Conservation (phyloP, 2,329 filamentous ascomycete species). For the Penicillium sumatraense region DNA sequence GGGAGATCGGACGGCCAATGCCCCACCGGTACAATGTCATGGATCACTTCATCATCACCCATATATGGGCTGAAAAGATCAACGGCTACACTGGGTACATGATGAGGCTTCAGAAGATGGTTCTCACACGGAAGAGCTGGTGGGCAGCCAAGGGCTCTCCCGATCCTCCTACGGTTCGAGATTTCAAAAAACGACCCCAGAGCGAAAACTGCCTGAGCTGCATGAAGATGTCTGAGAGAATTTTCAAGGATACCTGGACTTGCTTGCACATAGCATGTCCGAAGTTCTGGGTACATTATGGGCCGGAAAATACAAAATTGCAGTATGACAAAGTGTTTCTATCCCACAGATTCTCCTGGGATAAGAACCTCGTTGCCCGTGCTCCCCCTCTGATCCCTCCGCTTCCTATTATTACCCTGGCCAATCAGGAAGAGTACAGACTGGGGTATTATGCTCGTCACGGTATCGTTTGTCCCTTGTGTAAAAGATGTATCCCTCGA, state of each 20-base stretch:
- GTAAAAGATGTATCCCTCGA: slow-evolving; percentile 65
- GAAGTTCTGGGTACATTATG: slow-evolving; percentile 59
- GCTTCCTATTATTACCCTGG: slow-evolving; percentile 52
- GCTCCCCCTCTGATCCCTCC: slow-evolving; percentile 42
- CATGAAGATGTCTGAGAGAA: slow-evolving; percentile 31
- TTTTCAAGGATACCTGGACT: slow-evolving; percentile 59
- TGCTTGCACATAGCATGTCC: slow-evolving; percentile 60
- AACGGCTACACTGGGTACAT: slow-evolving; percentile 53
- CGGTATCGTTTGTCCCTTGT: slow-evolving; percentile 70
- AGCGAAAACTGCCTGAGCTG: slow-evolving; percentile 49
- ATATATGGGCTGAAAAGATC: slow-evolving; percentile 69
- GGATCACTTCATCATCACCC: slow-evolving; percentile 69
- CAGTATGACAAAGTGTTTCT: slow-evolving; percentile 64
- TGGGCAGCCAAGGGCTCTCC: slow-evolving; percentile 54
- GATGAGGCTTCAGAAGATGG: slow-evolving; percentile 69
- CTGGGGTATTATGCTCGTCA: slow-evolving; percentile 14
- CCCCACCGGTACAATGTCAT: slow-evolving; percentile 68
- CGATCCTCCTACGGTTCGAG: slow-evolving; percentile 36
- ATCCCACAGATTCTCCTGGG: slow-evolving; percentile 46
- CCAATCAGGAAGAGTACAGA: slow-evolving; percentile 50
- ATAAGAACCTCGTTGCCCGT: slow-evolving; percentile 30
- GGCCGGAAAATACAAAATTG: slow-evolving; percentile 33
- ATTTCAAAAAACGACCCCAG: slow-evolving; percentile 30
- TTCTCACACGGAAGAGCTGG: slow-evolving; percentile 59
- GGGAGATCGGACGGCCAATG: slow-evolving; percentile 53